Base-by-base conservation (phyloP, 352 stramenopile genomes). In the Phytophthora kernoviae region DNA sequence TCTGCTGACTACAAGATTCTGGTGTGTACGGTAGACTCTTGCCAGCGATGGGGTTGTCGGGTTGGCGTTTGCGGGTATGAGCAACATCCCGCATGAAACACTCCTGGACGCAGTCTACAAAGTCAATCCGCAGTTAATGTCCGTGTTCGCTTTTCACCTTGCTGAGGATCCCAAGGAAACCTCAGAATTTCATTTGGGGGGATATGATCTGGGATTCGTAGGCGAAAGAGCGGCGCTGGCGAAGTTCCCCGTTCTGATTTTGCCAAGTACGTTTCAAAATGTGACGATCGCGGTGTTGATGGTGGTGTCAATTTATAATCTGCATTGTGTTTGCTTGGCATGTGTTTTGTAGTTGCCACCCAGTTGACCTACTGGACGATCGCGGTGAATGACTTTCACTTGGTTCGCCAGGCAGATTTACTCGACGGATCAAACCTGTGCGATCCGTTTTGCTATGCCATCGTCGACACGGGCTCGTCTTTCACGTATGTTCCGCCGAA, bases 391-490 rank as follows among this genome's bases (percentile, higher is more conserved):
- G 60, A 73, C 11, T 75, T 83, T 22, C 62, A 70, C 27, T 43
- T 86, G 10, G 34, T 65, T 18, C 41, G 49, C 34, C 17, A 62
- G 11, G 5, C 14, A 27, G 21, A 7, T 26, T 0, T 9, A 44
- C 15, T 17, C 2, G 45, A 58, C 9, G 49, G 43, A 4, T 24
- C 27, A 7, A 70, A 75, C 27, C 26, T 79, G 24, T 88, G 78
- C 52, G 44, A 57, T 4, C 58, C 61, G 3, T 55, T 70, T 33
- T 89, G 77, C 62, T 83, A 77, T 41, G 75, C 70, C 24, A 89
- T 89, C 55, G 58, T 89, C 22, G 79, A 87, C 46, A 79, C 74
- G 30, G 79, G 79, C 11, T 78, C 77, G 26, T 84, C 73, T 11
- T 70, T 75, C 54, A 80, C 71, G 11, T 82, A 79, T 20, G 56